Conservation (phyloP, 2,329 filamentous ascomycete species). For the Botrytis deweyae region DNA sequence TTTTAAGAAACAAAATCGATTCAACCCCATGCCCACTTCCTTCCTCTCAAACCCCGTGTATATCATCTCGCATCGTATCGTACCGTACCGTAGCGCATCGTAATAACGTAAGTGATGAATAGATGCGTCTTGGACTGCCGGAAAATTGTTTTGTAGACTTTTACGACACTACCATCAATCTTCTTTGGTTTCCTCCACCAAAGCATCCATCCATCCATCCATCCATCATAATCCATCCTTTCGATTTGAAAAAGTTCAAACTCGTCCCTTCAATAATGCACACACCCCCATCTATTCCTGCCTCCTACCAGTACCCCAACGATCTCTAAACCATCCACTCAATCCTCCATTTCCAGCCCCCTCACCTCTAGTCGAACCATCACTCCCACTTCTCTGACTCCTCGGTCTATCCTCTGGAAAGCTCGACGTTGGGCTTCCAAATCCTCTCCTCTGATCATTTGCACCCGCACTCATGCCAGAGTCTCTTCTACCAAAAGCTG, state of each 20-base stretch:
- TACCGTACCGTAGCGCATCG: background rate
- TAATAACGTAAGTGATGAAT: background rate
- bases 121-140: background rate
- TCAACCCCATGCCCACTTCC: background rate
- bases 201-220: background rate
- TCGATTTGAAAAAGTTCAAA: background rate
- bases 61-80: background rate
- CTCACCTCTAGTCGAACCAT: conserved; percentile 22
- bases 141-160: background rate
- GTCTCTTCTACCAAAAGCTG: conserved; percentile 23
- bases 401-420: conserved; percentile 25
- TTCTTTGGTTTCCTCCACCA: background rate
- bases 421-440: background rate
- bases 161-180: background rate
- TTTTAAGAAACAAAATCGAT: background rate
- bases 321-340: conserved; percentile 33
- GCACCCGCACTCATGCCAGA: conserved; percentile 25
- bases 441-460: background rate
- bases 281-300: background rate
- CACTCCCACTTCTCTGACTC: conserved; percentile 34
- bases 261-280: background rate
- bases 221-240: background rate
- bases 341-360: conserved; percentile 25
- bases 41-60: background rate
- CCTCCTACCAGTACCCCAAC: conserved; percentile 23